phyloP scores from a whole-genome alignment of 805 yeast genomes.

The Pachysolen tannophilus region DNA sequence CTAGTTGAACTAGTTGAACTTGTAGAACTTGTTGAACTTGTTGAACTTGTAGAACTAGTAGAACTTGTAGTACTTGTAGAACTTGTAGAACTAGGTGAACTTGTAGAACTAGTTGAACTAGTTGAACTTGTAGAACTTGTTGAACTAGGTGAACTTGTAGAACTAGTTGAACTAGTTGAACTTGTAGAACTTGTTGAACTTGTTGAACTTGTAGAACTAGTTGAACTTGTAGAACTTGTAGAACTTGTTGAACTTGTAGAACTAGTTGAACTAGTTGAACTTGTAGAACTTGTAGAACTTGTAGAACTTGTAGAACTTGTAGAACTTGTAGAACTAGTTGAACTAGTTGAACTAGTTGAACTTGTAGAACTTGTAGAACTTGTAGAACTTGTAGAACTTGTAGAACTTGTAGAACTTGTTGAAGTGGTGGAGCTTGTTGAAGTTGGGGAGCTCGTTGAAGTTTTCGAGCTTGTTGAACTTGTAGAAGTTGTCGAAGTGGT shows the following conservation, averaged over 20 bases:
- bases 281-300: too few species aligned
- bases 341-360: too few species aligned
- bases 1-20: not conserved
- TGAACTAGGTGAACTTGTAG: not conserved
- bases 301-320: too few species aligned
- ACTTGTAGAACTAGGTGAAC: not conserved
- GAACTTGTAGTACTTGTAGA: not conserved
- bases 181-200: not conserved
- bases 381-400: not conserved
- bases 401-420: not conserved
- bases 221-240: too few species aligned
- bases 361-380: slow-evolving; percentile 1
- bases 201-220: too few species aligned
- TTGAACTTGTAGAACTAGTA: not conserved
- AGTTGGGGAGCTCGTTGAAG: too few species aligned
- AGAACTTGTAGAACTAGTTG: too few species aligned
- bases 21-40: not conserved
- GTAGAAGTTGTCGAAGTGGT: not conserved
- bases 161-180: not conserved
- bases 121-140: not conserved
- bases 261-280: too few species aligned
- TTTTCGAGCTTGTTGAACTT: not conserved
- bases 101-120: not conserved
- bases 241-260: too few species aligned
- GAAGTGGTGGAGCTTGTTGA: too few species aligned